A percentile compares a stretch with the other conserved stretches of the same genome.
phyloP scores from a whole-genome alignment of 345 rosid genomes.

The Schrenkiella parvula region DNA sequence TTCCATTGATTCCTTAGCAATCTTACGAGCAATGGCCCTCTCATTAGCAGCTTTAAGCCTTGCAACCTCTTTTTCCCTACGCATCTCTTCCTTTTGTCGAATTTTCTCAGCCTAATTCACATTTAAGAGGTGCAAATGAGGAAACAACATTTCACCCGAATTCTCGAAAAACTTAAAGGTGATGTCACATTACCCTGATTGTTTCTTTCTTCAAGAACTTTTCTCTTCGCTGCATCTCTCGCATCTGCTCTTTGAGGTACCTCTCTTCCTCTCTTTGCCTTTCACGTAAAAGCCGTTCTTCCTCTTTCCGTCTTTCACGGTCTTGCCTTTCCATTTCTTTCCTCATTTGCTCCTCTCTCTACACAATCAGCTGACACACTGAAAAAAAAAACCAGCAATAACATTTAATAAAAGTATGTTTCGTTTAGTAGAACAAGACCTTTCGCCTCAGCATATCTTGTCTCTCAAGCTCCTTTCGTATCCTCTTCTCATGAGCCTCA shows the following conservation, averaged over 20 bases:
- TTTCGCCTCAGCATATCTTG: constrained; percentile 79
- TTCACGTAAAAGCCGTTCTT: constrained; percentile 83
- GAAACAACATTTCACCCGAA: not conserved
- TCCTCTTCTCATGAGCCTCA: constrained; percentile 86
- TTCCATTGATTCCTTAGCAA: constrained; percentile 85
- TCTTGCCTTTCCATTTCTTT: constrained; percentile 88
- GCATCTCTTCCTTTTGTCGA: constrained; percentile 79
- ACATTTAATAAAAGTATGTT: constrained; percentile 1
- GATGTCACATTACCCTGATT: constrained; percentile 50
- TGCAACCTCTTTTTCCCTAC: constrained; percentile 73
- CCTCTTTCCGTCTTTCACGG: constrained; percentile 91
- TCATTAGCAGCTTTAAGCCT: constrained; percentile 84
- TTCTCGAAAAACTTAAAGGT: constrained; percentile 10
- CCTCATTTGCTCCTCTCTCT: constrained; percentile 80
- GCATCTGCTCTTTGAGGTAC: constrained; percentile 69
- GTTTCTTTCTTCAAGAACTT: constrained; percentile 80
- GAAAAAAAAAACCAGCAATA: not conserved
- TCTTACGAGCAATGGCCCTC: constrained; percentile 85
- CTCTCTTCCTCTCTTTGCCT: constrained; percentile 94
- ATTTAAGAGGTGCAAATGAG: constrained; percentile 5
- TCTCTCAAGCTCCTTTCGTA: constrained; percentile 79
- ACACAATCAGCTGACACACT: constrained; percentile 13
- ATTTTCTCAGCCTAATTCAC: constrained; percentile 66
- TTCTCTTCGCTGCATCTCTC: constrained; percentile 84
- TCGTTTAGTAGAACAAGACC: constrained; percentile 43